phyloP scores from a whole-genome alignment of 202 grass and related monocot species.

The Saccharum hybrid region DNA sequence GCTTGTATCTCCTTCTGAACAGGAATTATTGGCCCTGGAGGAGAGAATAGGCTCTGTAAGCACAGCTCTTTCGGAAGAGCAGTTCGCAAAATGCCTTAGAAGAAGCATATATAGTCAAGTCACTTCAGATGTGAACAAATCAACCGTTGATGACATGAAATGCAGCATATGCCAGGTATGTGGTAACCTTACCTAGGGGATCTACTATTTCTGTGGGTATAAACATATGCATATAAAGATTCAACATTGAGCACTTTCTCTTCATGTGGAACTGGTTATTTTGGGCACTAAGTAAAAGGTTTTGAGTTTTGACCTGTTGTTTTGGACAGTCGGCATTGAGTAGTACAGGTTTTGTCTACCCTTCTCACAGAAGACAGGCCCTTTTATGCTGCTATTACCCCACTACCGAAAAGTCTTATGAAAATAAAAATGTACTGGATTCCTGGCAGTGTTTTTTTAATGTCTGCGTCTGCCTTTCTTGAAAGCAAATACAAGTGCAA shows the following conservation, averaged over 20 bases:
- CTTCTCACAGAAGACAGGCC: background rate
- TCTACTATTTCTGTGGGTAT: slow-evolving; percentile 33
- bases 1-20: slow-evolving; percentile 33
- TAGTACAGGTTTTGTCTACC: background rate
- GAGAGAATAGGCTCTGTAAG: slow-evolving; percentile 87
- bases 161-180: slow-evolving; percentile 96
- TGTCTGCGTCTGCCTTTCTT: background rate
- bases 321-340: background rate
- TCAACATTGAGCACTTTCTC: slow-evolving; percentile 1
- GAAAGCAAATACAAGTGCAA: background rate
- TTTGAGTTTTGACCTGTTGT: background rate
- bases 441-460: background rate
- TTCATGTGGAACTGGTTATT: background rate
- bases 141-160: slow-evolving; percentile 60
- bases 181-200: background rate
- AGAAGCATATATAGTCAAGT: slow-evolving; percentile 58
- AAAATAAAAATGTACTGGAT: background rate
- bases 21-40: slow-evolving; percentile 83
- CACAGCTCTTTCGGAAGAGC: slow-evolving; percentile 82
- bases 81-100: slow-evolving; percentile 67
- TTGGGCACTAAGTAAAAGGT: slow-evolving; percentile 13
- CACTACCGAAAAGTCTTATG: background rate
- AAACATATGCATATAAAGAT: slow-evolving; percentile 2
- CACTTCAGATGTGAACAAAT: slow-evolving; percentile 31
- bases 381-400: background rate